Base-by-base conservation (phyloP, 306 rosid genomes). In the Cyclanthera cordifolia region DNA sequence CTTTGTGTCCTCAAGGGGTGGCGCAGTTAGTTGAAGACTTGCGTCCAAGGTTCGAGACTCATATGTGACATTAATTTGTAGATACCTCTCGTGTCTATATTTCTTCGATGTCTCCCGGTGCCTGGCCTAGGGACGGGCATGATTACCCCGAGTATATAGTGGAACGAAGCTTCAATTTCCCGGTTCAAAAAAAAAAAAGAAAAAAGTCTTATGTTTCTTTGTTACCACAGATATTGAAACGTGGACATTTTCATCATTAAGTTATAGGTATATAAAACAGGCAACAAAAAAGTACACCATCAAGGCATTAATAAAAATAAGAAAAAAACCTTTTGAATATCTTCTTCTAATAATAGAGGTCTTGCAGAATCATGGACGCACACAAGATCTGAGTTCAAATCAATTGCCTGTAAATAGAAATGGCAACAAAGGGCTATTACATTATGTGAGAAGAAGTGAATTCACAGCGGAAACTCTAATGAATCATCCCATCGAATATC, bases 351-450 rank as follows among this genome's bases (percentile, higher is more conserved):
- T 67, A 87, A 79, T 70, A 89, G 79, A 75, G 99, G 99, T 72
- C 96, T 87, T 58, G 99, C 96, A 74, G 99, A 93, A 83, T 90
- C 99, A 76, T 93, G 99, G 77, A 93, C 68, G 76, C 96, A 90
- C 69, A 93, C 95, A 80, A 93, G 93, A 76, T 89, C 88, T 10
- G 95, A 87, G 81, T 59, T 78, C 16, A 79, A 75, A 82, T 87
- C 91, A 77, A 86, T 80, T 39, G 87, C 95, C 99, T 93, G 91
- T 24, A 73, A 70, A 75, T 21, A 25, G 49, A 76, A 59, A 72
- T 34, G 72, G 77, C 49, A 80, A 53, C 49, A 2, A 63, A 41
- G 41, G 12, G 11, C 28, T 41, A 20, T 63, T 41, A 63, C 54
- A 71, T 21, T 20, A 74, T 64, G 17, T 43, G 16, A 72, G 25